phyloP scores from a whole-genome alignment of 169 alveolate genomes.

The Plasmodium gonderi region DNA sequence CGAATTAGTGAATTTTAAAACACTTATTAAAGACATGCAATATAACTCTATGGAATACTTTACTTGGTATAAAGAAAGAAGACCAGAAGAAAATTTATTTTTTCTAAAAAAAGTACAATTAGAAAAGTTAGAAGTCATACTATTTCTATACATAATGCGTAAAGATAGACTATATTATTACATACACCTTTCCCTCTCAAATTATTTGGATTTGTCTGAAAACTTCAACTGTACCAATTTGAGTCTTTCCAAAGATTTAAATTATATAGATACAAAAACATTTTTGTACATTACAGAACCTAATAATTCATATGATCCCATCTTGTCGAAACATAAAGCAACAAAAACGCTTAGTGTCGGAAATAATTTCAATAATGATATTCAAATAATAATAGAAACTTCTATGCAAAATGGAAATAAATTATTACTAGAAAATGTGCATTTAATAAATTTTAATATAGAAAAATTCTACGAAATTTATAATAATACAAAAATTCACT shows the following conservation, averaged over 20 bases:
- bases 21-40: constrained; percentile 30
- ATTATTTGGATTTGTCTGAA: constrained; percentile 59
- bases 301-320: background rate
- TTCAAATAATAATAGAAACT: constrained; percentile 66
- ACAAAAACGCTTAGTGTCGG: constrained; percentile 69
- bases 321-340: constrained; percentile 14
- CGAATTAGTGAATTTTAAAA: background rate
- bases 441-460: constrained; percentile 58
- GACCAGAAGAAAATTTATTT: constrained; percentile 52
- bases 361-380: constrained; percentile 61
- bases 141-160: constrained; percentile 54
- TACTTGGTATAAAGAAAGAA: constrained; percentile 49
- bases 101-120: constrained; percentile 22
- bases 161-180: constrained; percentile 58
- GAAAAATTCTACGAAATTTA: constrained; percentile 67
- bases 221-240: background rate
- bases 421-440: constrained; percentile 60
- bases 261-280: constrained; percentile 62
- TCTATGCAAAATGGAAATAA: constrained; percentile 64
- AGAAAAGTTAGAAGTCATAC: constrained; percentile 46
- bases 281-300: constrained; percentile 39
- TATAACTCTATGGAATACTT: constrained; percentile 45
- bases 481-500: constrained; percentile 58
- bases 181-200: constrained; percentile 11
- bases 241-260: constrained; percentile 35